Conservation (phyloP, 495 filamentous ascomycete genomes). For the Letharia lupina region DNA sequence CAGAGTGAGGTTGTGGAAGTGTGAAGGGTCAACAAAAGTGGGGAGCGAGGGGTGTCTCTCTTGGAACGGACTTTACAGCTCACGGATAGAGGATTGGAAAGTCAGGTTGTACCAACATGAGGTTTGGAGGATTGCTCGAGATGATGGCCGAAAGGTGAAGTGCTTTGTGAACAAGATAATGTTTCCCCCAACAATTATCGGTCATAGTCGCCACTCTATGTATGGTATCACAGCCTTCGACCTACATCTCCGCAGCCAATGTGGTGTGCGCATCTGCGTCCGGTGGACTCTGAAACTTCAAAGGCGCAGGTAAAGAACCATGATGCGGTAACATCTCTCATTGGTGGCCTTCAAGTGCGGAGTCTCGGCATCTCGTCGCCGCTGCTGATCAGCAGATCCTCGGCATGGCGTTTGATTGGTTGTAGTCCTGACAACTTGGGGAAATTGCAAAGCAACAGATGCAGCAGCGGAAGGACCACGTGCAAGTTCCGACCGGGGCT, state of each 20-base stretch:
- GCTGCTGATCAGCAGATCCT: background rate
- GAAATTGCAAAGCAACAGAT: too few relatives aligned
- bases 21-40: background rate
- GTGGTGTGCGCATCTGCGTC: background rate
- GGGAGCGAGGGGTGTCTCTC: background rate
- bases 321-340: background rate
- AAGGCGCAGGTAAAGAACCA: background rate
- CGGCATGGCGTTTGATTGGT: background rate
- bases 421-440: too few relatives aligned
- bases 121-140: background rate
- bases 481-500: background rate
- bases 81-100: background rate
- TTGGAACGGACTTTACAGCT: background rate
- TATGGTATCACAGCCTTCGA: background rate
- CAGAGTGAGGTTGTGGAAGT: background rate
- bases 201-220: background rate
- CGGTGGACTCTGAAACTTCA: background rate
- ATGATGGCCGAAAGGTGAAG: background rate
- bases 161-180: background rate
- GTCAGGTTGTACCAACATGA: background rate
- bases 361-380: background rate
- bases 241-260: background rate
- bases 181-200: background rate
- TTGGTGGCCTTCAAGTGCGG: background rate
- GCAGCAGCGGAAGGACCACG: background rate